phyloP scores from a whole-genome alignment of 441 rosid genomes.

The Gossypium schwendimanii region DNA sequence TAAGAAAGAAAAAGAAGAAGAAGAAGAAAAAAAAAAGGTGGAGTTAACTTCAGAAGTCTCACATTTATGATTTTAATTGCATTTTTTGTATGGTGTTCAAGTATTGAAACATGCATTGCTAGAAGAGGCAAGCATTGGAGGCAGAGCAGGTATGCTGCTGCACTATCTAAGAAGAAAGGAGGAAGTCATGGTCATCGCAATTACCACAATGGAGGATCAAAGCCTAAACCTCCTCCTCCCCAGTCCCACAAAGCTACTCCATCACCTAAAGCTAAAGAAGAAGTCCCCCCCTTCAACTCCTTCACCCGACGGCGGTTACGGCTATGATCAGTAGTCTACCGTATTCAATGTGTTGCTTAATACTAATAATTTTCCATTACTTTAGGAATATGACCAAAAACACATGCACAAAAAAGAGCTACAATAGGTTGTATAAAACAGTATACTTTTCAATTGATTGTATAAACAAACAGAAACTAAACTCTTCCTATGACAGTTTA shows the following conservation, averaged over 20 bases:
- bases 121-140: constrained; percentile 83
- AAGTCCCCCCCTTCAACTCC: constrained; percentile 18
- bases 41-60: constrained; percentile 35
- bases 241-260: constrained; percentile 11
- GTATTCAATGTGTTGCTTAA: constrained; percentile 23
- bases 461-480: too few relatives aligned
- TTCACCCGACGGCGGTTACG: constrained; percentile 27
- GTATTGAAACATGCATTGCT: constrained; percentile 68
- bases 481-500: too few relatives aligned
- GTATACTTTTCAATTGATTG: too few relatives aligned
- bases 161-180: constrained; percentile 52
- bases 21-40: constrained; percentile 22
- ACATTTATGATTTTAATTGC: constrained; percentile 49
- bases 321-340: constrained; percentile 14
- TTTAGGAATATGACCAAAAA: too few relatives aligned
- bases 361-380: background rate
- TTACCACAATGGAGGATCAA: constrained; percentile 48
- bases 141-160: constrained; percentile 33
- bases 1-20: background rate
- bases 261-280: constrained; percentile 17
- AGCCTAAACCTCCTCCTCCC: constrained; percentile 33
- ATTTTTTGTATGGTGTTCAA: constrained; percentile 60
- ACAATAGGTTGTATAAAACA: too few relatives aligned
- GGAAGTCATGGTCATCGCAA: constrained; percentile 34
- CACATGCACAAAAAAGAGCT: too few relatives aligned